Evolutionary conservation across 768 basidiomycete genomes (phyloP), one percentile per base, ranked within the genome.

Genomic region (Strobilomyces confusus): DNA sequence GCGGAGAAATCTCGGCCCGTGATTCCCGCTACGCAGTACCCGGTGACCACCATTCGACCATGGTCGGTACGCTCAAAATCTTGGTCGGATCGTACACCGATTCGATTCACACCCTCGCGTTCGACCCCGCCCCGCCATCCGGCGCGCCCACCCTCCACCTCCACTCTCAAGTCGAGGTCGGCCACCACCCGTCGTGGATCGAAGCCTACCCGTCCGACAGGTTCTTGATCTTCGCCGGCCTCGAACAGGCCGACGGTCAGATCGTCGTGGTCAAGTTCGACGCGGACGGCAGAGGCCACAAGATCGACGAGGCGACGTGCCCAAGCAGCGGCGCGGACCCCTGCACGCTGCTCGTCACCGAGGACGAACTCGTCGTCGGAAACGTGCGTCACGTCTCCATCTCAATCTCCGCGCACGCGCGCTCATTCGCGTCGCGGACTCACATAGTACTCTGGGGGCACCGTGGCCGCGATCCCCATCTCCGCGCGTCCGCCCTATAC

Each of bases 141-240:
- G 87, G 58, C 70, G 72, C 49, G 77, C 84, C 23, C 68, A 86
- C 75, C 22, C 69, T 91, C 51, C 71, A 71, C 12, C 64, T 80
- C 30, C 60, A 71, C 13, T 77, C 80, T 5, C 57, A 75, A 15
- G 61, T 81, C 47, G 63, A 67, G 9, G 80, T 83, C 33, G 86
- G 87, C 25, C 69, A 76, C 58, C 80, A 82, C 60, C 87, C 90
- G 1, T 89, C 89, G 6, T 93, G 91, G 91, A 76, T 94, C 56
- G 78, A 83, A 12, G 70, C 73, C 8, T 79, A 86, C 62, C 82
- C 84, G 0, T 67, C 63, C 0, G 79, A 86, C 55, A 73, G 70
- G 41, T 78, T 80, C 4, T 60, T 91, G 25, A 72, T 89, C 30
- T 85, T 84, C 61, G 73, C 88, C 12, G 83, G 78, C 0, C 73